Base-by-base conservation (phyloP, 2,329 filamentous ascomycete genomes). In the Colletotrichum caudatum region DNA sequence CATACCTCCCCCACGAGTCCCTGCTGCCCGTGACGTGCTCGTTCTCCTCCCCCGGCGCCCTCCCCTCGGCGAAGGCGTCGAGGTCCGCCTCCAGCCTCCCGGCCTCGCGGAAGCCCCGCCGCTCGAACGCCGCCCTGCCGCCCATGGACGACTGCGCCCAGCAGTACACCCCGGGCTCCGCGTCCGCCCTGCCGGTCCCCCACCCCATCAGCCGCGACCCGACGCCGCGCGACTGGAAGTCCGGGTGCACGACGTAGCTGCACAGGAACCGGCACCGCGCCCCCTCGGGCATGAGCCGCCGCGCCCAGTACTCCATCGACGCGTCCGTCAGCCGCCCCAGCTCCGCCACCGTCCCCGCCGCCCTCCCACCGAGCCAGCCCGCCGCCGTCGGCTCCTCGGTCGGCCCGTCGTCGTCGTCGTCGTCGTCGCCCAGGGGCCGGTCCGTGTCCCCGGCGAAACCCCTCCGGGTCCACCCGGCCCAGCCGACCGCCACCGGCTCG, bases 251-350 rank as follows among this genome's bases (percentile, higher is more conserved):
- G 1, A 78, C 76, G 9, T 82, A 74, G 12, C 76, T 77, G 35
- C 78, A 78, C 16, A 84, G 67, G 63, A 80, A 82, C 78, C 82
- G 75, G 69, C 80, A 82, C 58, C 76, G 74, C 7, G 67, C 73
- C 0, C 74, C 75, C 3, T 71, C 75, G 9, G 72, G 76, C 70
- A 82, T 76, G 50, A 80, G 57, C 14, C 75, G 67, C 8, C 46
- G 53, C 37, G 75, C 75, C 57, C 76, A 79, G 33, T 80, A 72
- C 6, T 75, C 72, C 72, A 83, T 73, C 60, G 82, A 78, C 5
- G 69, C 74, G 46, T 74, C 74, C 16, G 79, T 82, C 37, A 80
- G 71, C 3, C 74, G 73, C 53, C 78, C 75, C 2, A 82, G 75
- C 37, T 77, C 74, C 39, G 76, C 74, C 62, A 82, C 76, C 8